These are phyloP conservation scores for Tricholoma sp. DNA, from an alignment of 768 basidiomycete genomes.

Conservation along the genomic window DNA sequence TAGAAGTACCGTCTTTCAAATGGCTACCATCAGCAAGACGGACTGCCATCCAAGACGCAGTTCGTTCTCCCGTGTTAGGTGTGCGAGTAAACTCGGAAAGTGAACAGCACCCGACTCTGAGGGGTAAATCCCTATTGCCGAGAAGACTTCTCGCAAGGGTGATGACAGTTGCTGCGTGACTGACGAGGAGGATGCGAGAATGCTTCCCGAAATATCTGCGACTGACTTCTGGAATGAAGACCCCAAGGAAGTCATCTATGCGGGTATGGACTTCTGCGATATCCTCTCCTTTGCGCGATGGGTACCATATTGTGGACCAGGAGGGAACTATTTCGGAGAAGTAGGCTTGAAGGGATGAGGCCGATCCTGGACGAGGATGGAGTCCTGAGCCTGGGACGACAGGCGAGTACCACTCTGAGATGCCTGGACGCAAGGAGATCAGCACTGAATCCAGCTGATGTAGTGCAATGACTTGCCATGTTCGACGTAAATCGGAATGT, in stretches of 20 bases:
- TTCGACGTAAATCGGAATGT: conserved; percentile 70
- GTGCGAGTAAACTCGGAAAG: conserved; percentile 50
- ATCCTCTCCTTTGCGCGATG: conserved; percentile 70
- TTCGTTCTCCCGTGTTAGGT: background rate
- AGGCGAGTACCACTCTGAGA: conserved; percentile 79
- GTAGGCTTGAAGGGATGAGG: conserved; percentile 45
- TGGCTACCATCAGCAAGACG: conserved; percentile 53
- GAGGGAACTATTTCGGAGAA: conserved; percentile 60
- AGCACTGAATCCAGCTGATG: background rate
- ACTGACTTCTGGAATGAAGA: conserved; percentile 49
- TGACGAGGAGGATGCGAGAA: conserved; percentile 54
- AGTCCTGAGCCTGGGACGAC: conserved; percentile 62
- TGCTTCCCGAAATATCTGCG: conserved; percentile 37
- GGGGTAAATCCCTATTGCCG: conserved; percentile 43
- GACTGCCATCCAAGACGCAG: conserved; percentile 35
- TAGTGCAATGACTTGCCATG: conserved; percentile 46
- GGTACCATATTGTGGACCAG: conserved; percentile 63
- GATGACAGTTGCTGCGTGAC: conserved; percentile 74
- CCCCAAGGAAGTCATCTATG: conserved; percentile 41
- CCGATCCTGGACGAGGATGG: conserved; percentile 67
- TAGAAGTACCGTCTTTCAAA: conserved; percentile 49
- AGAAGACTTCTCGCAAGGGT: conserved; percentile 56
- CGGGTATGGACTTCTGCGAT: conserved; percentile 60
- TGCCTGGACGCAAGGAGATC: conserved; percentile 31
- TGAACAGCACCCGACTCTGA: conserved; percentile 75